Conservation (phyloP, 192 early-diverging fungal genomes). For the Rhizophagus sp. region DNA sequence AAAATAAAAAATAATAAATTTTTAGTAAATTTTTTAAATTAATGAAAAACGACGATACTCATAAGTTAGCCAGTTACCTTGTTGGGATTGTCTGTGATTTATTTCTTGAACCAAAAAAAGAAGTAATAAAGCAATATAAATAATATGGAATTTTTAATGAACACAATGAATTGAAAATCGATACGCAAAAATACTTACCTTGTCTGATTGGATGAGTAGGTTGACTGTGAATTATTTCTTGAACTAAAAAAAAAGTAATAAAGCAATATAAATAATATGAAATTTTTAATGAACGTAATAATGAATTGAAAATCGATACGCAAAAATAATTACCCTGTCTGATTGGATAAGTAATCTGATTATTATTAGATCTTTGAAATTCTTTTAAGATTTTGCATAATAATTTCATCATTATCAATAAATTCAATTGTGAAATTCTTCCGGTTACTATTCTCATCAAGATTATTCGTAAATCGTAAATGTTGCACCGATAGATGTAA, state of each 20-base stretch:
- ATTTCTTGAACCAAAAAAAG: neutral
- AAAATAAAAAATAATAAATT: too few species aligned
- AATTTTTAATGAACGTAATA: too few species aligned
- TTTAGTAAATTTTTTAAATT: neutral
- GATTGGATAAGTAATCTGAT: neutral
- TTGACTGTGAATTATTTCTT: neutral
- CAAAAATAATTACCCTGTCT: too few species aligned
- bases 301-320: too few species aligned
- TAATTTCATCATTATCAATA: neutral
- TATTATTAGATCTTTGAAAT: neutral
- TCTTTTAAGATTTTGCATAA: neutral
- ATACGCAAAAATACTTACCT: too few species aligned
- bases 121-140: too few species aligned
- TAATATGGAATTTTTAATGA: too few species aligned
- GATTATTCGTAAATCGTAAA: constrained; percentile 6
- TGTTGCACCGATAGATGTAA: neutral
- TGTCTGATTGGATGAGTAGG: neutral
- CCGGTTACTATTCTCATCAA: neutral
- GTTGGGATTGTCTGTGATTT: neutral
- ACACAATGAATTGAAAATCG: too few species aligned
- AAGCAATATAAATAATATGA: too few species aligned
- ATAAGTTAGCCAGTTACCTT: neutral
- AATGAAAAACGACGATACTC: neutral
- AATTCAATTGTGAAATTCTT: neutral
- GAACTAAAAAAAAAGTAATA: too few species aligned